Base-by-base conservation (phyloP, 495 filamentous ascomycete genomes). In the Echria macrotheca region DNA sequence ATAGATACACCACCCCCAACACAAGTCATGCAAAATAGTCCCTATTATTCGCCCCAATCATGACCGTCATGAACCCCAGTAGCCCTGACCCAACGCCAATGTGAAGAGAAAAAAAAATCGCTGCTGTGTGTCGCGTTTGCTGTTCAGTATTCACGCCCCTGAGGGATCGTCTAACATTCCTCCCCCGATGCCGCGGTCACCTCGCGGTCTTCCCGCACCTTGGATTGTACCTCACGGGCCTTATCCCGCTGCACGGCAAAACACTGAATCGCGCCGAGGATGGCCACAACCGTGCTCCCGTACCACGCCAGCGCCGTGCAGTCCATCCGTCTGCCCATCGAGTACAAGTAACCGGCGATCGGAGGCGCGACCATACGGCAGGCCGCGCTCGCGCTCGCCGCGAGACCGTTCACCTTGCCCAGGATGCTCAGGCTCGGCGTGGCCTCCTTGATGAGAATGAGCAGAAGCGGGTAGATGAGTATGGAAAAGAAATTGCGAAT, bases 371-470 rank as follows among this genome's bases (percentile, higher is more conserved):
- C 62, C 48, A 86, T 91, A 28, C 87, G 81, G 56, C 83, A 85
- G 7, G 82, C 85, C 0, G 86, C 87, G 4, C 85, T 85, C 3
- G 84, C 85, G 28, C 83, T 87, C 3, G 87, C 87, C 28, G 87
- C 86, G 5, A 91, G 74, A 1, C 87, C 87, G 54, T 93, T 93
- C 47, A 93, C 83, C 58, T 80, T 87, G 11, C 87, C 87, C 36
- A 93, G 72, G 15, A 81, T 73, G 0, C 72, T 76, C 7, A 73
- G 68, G 12, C 79, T 80, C 2, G 87, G 84, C 15, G 84, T 84
- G 0, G 87, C 83, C 70, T 91, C 86, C 63, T 91, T 93, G 69
- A 93, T 80, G 6, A 93, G 73, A 33, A 93, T 91, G 28, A 93
- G 70, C 6, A 93, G 76, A 3, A 91, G 72, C 0, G 87, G 87